A percentile compares a stretch with the other conserved stretches of the same genome.
phyloP scores from a whole-genome alignment of 306 rosid species.

The Casuarina glauca region DNA sequence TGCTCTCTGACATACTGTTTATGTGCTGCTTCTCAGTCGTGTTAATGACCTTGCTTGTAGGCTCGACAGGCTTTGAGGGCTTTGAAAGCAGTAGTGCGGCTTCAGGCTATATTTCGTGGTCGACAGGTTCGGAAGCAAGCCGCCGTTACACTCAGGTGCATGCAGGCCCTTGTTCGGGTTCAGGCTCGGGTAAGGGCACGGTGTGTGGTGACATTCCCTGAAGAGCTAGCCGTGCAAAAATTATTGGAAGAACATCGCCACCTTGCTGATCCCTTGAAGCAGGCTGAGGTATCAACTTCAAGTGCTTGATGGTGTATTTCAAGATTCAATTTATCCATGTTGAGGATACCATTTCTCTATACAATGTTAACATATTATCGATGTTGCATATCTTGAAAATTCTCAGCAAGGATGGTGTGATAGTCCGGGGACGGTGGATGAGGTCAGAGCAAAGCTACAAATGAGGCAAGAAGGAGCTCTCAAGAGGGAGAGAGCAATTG shows the following conservation, averaged over 20 bases:
- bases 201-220: conserved; percentile 39
- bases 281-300: conserved; percentile 62
- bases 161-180: conserved; percentile 93
- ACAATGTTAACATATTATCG: conserved; percentile 13
- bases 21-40: neutral
- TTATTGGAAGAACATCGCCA: conserved; percentile 27
- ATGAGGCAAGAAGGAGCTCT: conserved; percentile 67
- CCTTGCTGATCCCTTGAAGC: conserved; percentile 55
- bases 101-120: conserved; percentile 92
- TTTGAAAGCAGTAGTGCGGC: conserved; percentile 78
- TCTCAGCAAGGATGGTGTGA: conserved; percentile 82
- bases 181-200: conserved; percentile 64
- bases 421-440: conserved; percentile 62
- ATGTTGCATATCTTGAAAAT: conserved; percentile 8
- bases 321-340: conserved; percentile 1
- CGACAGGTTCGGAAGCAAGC: conserved; percentile 86
- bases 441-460: conserved; percentile 65
- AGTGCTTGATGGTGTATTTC: neutral
- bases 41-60: conserved; percentile 37
- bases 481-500: conserved; percentile 72
- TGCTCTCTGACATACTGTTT: neutral
- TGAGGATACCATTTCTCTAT: neutral
- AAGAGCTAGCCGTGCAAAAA: conserved; percentile 38
- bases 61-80: conserved; percentile 88
- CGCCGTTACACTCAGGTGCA: conserved; percentile 81